Percentiles rank a stretch among this genome's conserved stretches.
phyloP scores from a whole-genome alignment of 768 basidiomycete species.

The Phlebiopsis gigantea region DNA sequence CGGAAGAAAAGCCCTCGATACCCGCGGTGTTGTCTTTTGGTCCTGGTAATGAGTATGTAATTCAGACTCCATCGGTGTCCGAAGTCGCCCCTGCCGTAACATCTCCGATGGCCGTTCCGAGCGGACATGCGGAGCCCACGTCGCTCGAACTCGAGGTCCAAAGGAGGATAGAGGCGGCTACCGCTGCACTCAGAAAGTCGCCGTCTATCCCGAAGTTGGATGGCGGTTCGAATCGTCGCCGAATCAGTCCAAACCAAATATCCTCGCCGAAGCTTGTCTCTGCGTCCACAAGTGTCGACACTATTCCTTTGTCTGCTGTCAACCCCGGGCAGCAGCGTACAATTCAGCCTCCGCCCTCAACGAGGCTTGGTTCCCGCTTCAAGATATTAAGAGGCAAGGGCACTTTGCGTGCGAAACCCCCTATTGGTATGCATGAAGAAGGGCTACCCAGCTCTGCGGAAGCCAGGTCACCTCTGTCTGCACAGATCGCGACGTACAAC shows the following conservation, averaged over 20 bases:
- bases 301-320: conserved; percentile 24
- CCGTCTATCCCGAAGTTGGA: conserved; percentile 31
- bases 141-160: conserved; percentile 63
- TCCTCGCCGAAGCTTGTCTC: conserved; percentile 36
- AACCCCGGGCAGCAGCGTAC: conserved; percentile 13
- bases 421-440: conserved; percentile 46
- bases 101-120: not conserved
- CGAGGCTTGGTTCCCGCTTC: conserved; percentile 67
- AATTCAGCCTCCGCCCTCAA: conserved; percentile 25
- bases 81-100: conserved; percentile 3
- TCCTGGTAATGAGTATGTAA: not conserved
- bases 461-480: conserved; percentile 32
- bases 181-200: conserved; percentile 37
- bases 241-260: conserved; percentile 33
- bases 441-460: conserved; percentile 40
- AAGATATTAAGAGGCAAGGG: conserved; percentile 53
- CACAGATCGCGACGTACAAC: conserved; percentile 26
- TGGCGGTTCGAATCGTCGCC: conserved; percentile 25
- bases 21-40: not conserved
- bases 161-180: conserved; percentile 55
- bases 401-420: conserved; percentile 54
- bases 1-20: not conserved
- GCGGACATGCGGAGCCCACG: conserved; percentile 36
- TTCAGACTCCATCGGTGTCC: not conserved
- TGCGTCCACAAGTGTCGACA: conserved; percentile 33